These are phyloP conservation scores for Lepidopterella palustris DNA, from an alignment of 495 filamentous ascomycete species.

Conservation along the genomic window DNA sequence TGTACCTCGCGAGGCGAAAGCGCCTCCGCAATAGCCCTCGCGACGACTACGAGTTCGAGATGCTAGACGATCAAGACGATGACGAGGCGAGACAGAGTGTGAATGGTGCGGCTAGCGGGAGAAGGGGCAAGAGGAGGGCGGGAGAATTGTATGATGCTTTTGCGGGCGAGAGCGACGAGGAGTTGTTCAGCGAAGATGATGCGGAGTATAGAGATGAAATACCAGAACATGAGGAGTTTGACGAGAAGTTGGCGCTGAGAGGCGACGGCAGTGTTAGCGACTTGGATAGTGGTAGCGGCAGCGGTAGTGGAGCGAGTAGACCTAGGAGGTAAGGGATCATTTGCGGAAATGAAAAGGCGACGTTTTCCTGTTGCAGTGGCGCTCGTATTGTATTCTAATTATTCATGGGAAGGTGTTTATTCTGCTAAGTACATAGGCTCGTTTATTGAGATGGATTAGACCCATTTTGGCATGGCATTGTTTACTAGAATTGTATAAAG, in stretches of 20 bases:
- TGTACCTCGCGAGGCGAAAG: slow-evolving; percentile 70
- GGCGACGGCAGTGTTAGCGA: slow-evolving; percentile 10
- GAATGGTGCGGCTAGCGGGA: slow-evolving; percentile 30
- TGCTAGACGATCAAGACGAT: slow-evolving; percentile 77
- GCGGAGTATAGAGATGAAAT: slow-evolving; percentile 19
- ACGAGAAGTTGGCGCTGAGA: slow-evolving; percentile 15
- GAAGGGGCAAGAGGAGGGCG: slow-evolving; percentile 49
- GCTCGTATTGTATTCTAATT: no score
- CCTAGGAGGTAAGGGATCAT: no score
- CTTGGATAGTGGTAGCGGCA: slow-evolving; percentile 12
- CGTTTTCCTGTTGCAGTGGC: no score
- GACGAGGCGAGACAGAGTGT: slow-evolving; percentile 45
- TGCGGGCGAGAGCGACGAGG: slow-evolving; percentile 72
- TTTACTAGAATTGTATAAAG: no score
- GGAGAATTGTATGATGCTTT: slow-evolving; percentile 93
- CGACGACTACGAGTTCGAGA: slow-evolving; percentile 91
- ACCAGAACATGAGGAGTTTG: not conserved
- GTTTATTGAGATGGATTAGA: no score
- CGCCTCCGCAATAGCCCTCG: slow-evolving; percentile 65
- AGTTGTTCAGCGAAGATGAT: slow-evolving; percentile 36
- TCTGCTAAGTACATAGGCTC: no score
- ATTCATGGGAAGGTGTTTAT: no score
- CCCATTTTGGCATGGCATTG: no score
- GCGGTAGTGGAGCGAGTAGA: slow-evolving; percentile 8
- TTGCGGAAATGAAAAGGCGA: no score